phyloP scores from a whole-genome alignment of 352 stramenopile species.

The Albugo laibachii region DNA sequence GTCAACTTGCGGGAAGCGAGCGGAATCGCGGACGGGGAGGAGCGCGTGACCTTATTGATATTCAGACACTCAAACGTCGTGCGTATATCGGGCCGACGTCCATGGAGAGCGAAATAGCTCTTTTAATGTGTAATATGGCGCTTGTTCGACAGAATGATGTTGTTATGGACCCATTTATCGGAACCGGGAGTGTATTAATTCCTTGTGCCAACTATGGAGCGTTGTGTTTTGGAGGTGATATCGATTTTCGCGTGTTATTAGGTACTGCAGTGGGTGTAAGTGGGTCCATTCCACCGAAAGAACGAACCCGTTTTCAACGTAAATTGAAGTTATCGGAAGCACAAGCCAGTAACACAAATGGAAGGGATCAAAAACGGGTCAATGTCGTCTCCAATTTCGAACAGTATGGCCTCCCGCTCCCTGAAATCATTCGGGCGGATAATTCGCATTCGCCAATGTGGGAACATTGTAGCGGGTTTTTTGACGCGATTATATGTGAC shows the following conservation, averaged over 20 bases:
- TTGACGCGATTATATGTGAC: constrained; percentile 85
- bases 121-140: constrained; percentile 89
- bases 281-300: background rate
- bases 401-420: constrained; percentile 83
- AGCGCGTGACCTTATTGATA: constrained; percentile 56
- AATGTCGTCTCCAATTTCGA: constrained; percentile 81
- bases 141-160: constrained; percentile 45
- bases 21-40: constrained; percentile 49
- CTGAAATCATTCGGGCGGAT: constrained; percentile 90
- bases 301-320: constrained; percentile 11
- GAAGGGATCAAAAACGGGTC: constrained; percentile 12
- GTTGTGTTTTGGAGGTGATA: constrained; percentile 90
- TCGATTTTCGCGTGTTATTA: constrained; percentile 89
- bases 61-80: constrained; percentile 87
- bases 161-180: constrained; percentile 94
- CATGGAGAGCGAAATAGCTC: constrained; percentile 93
- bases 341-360: background rate
- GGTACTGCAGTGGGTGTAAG: constrained; percentile 62
- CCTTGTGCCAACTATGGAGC: constrained; percentile 83
- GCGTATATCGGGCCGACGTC: constrained; percentile 93
- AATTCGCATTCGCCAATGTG: constrained; percentile 51
- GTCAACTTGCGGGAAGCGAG: constrained; percentile 42
- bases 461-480: constrained; percentile 25
- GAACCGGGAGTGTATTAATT: constrained; percentile 93
- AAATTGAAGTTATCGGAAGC: constrained; percentile 1